Evolutionary conservation across 129 eudicot species (phyloP), one percentile per base, ranked within the genome.

Genomic region (Artemisia tridentata): DNA sequence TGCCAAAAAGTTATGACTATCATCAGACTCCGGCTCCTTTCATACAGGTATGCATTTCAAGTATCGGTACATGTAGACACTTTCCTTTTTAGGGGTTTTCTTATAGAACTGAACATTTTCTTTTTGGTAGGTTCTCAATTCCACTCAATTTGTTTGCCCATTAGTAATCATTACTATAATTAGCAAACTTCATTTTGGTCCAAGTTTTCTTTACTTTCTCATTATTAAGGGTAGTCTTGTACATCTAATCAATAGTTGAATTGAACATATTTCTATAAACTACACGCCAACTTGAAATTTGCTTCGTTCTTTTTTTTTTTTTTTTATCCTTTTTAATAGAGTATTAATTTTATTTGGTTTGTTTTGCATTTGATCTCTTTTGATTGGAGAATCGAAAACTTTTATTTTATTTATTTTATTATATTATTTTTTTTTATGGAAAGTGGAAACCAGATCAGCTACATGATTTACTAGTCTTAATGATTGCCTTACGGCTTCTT

Each of bases 1-100:
- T 95, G 78, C 99, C 99, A 16, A 95, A 95, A 81, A 88, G 88
- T 80, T 95, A 90, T 74, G 99, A 95, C 72, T 95, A 95, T 86
- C 99, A 95, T 83, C 99, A 95, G 84, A 95, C 88, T 82, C 99
- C 99, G 60, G 99, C 99, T 77, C 99, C 99, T 66, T 95, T 95
- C 80, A 85, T 95, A 79, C 99, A 95, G 97, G 99, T 86, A 78
- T 64, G 53, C 54, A 9, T 45, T 73, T 79, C 62, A 46, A 62
- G 15, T 63, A 41, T 54, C 41, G 57, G 65, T 55, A 13, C 45
- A 34, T 29, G 9, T 31, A 13, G 16, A 31, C 34, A 65, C 56
- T 54, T 72, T 43, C 51, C 7, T 11, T 7, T 61, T 48, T 48
- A 4, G n/a, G 38, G 0, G 38, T 6, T 15, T 18, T 64, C 14